Evolutionary conservation across 345 rosid genomes (phyloP).

Genomic region (Populus tremula): DNA sequence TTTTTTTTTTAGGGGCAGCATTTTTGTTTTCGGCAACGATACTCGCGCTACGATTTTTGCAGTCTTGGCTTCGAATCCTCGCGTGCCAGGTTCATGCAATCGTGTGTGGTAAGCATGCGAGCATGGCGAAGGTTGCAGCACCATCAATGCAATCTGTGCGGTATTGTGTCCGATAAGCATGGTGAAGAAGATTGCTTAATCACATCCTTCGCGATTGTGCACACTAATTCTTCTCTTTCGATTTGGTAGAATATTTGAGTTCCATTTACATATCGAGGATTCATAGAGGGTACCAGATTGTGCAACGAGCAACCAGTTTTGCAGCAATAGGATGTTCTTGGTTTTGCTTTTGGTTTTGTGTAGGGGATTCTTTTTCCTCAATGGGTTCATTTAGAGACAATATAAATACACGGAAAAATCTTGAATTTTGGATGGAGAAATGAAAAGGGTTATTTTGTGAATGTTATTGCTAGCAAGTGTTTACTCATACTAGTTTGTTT

Average conservation of each 20-base stretch:
- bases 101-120: not conserved
- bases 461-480: not conserved
- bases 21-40: not conserved
- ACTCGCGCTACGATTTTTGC: not conserved
- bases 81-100: not conserved
- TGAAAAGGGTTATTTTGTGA: not conserved
- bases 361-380: not conserved
- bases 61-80: not conserved
- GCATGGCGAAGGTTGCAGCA: not conserved
- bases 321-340: conserved; percentile 2
- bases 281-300: not conserved
- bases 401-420: not conserved
- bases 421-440: not conserved
- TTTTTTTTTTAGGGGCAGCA: not conserved
- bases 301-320: conserved; percentile 15
- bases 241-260: not conserved
- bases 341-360: not conserved
- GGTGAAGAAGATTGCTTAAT: not conserved
- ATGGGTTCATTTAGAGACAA: not conserved
- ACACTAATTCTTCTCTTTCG: not conserved
- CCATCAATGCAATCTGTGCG: not conserved
- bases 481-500: not conserved
- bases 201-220: not conserved
- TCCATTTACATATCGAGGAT: not conserved
- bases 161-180: not conserved